Evolutionary conservation across 257 asterid genomes (phyloP).

Genomic region (Lithospermum erythrorhizon): DNA sequence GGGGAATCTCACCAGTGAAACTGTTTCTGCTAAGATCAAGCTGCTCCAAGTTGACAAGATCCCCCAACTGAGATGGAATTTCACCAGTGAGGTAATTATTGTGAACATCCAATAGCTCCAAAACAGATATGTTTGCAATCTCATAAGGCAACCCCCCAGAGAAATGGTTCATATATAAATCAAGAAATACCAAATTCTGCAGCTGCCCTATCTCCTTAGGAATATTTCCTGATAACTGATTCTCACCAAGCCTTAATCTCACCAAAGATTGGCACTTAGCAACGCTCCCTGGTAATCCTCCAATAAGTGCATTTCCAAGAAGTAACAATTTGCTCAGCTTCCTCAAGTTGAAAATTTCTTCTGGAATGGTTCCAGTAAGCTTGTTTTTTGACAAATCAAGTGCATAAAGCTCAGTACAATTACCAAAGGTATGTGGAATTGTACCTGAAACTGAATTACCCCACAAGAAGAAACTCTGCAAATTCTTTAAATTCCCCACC

Average conservation of each 20-base stretch:
- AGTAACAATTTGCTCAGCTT: conserved; percentile 79
- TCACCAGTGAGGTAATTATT: conserved; percentile 55
- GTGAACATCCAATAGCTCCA: conserved; percentile 80
- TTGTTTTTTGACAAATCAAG: conserved; percentile 74
- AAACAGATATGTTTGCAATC: conserved; percentile 55
- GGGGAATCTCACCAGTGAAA: conserved; percentile 58
- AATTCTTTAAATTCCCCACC: conserved; percentile 54
- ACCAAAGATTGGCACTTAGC: conserved; percentile 77
- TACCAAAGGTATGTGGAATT: conserved; percentile 63
- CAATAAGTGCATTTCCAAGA: conserved; percentile 66
- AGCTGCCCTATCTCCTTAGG: conserved; percentile 81
- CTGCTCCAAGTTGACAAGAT: conserved; percentile 69
- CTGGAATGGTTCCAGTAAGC: conserved; percentile 81
- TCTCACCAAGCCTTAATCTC: conserved; percentile 79
- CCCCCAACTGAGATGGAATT: conserved; percentile 54
- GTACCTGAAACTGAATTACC: conserved; percentile 73
- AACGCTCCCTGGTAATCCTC: conserved; percentile 46
- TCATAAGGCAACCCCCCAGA: conserved; percentile 74
- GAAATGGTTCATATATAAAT: conserved; percentile 72
- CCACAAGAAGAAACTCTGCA: conserved; percentile 88
- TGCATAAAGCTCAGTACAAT: conserved; percentile 76
- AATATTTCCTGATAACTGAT: conserved; percentile 79
- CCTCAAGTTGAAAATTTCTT: conserved; percentile 55
- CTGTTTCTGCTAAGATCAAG: conserved; percentile 89
- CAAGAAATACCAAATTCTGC: conserved; percentile 90